phyloP scores from a whole-genome alignment of 1,284 basidiomycete genomes.

The Boletus mariae region DNA sequence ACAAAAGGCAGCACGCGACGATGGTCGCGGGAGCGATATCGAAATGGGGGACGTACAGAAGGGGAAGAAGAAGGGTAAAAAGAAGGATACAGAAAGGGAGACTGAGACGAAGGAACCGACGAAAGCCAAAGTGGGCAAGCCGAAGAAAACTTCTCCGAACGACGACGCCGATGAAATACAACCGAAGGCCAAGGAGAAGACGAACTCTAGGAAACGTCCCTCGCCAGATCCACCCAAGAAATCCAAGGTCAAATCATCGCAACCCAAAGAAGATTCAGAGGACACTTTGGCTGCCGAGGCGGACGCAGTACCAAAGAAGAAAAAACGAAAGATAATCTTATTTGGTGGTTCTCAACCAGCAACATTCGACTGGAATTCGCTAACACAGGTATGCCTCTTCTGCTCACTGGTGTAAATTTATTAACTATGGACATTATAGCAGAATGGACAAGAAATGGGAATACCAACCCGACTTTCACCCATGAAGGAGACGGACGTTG shows the following conservation, averaged over 20 bases:
- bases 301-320: conserved; percentile 43
- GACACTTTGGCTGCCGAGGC: conserved; percentile 22
- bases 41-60: conserved; percentile 12
- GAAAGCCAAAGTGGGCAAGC: conserved; percentile 19
- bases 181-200: conserved; percentile 24
- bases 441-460: conserved; percentile 40
- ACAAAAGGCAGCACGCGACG: conserved; percentile 15
- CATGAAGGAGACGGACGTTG: conserved; percentile 49
- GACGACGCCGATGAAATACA: conserved; percentile 15
- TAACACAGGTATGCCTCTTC: conserved; percentile 34
- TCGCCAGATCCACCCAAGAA: conserved; percentile 19
- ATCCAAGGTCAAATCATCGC: conserved; percentile 17
- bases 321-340: conserved; percentile 59
- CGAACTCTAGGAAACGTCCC: conserved; percentile 19
- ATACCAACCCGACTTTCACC: conserved; percentile 65
- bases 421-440: background rate
- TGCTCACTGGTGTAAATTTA: background rate
- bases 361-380: conserved; percentile 40
- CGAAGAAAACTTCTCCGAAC: conserved; percentile 22
- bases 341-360: conserved; percentile 41
- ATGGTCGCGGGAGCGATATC: conserved; percentile 5
- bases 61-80: conserved; percentile 22
- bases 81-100: conserved; percentile 33
- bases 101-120: conserved; percentile 24
- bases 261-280: conserved; percentile 8